Base-by-base conservation (phyloP, 1,284 basidiomycete species). In the Rhodotorula sp. region DNA sequence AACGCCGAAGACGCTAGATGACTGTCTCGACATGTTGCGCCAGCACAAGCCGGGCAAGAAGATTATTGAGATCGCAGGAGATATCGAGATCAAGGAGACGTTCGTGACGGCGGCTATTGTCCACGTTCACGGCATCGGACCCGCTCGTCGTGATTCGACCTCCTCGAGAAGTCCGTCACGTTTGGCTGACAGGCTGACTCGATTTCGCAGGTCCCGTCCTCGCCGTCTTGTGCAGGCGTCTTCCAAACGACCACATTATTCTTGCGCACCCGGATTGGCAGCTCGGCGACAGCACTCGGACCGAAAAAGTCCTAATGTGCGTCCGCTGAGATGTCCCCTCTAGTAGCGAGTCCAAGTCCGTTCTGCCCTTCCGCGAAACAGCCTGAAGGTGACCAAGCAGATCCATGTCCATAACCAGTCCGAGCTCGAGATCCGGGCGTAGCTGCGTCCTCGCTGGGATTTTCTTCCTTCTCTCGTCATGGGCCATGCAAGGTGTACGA, bases 31-130 rank as follows among this genome's bases (percentile, higher is more conserved):
- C 60, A 26, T 61, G 3, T 26, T 61, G 34, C 31, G 50, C 1
- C n/a, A 28, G 13, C 60, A 40, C 51, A 31, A n/a, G 60, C 51
- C 60, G 16, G 56, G 50, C 15, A 47, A 65, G 50, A 40, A 65
- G 50, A 50, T 65, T 4, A 31, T 52, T 9, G 10, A 53, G 34
- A 28, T 65, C 31, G 40, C 57, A 3, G 48, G 37, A 9, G 34
- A 65, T 7, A 15, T 65, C 30, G 40, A 53, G 4, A 52, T 65
- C 31, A 10, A 44, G n/a, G 40, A 59, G 57, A 64, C 62, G 20
- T 31, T 47, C 5, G 50, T 53, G 4, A 40, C 56, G 20, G 26
- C 24, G 30, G 30, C 40, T 4, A 28, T 62, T 15, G 4, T n/a
- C 47, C 9, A 46, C 13, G 40, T 58, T 28, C 7, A 58, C 28